Base-by-base conservation (phyloP, 805 yeast genomes). In the Metschnikowia kunwiensis region DNA sequence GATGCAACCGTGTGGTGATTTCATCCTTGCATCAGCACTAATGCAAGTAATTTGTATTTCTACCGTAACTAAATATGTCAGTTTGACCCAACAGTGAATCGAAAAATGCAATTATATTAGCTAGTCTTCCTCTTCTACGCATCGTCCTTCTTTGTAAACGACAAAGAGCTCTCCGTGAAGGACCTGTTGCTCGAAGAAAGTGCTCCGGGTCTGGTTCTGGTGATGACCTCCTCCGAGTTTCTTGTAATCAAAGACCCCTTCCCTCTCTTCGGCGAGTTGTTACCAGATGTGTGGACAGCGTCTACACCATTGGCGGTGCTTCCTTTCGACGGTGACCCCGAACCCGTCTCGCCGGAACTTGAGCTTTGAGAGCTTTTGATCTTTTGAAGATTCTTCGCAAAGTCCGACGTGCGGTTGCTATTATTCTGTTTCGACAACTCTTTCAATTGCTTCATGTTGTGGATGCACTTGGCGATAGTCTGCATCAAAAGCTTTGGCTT, bases 391-490 rank as follows among this genome's bases (percentile, higher is more conserved):
- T 65, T 63, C 44, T 63, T 66, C 5, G 77, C 75, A 45, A 74
- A 70, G 34, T 66, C 67, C 1, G 75, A 61, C 1, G 70, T 60
- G 20, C 72, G 51, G 43, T 71, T 67, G 40, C 61, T 60, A 47
- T 67, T 72, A 41, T 70, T 71, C 32, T 67, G 72, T 38, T 71
- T 54, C 6, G 78, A 66, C 30, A 76, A 57, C 50, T 78, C 82
- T 53, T 77, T 78, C 50, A 79, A 57, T 50, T 77, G 82, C 46
- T 71, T 74, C 53, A 78, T 71, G 49, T 78, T 79, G 53, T 82
- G 89, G 28, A 86, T 83, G 51, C 93, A 85, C 57, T 85, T 86
- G 45, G 81, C 80, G 41, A 86, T 86, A 5, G 95, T 86, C 61
- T 86, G 95, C 55, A 86, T 78, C 55, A 86, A 67, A 41, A 86